Evolutionary conservation across 306 rosid genomes (phyloP).

Genomic region (Morella rubra): DNA sequence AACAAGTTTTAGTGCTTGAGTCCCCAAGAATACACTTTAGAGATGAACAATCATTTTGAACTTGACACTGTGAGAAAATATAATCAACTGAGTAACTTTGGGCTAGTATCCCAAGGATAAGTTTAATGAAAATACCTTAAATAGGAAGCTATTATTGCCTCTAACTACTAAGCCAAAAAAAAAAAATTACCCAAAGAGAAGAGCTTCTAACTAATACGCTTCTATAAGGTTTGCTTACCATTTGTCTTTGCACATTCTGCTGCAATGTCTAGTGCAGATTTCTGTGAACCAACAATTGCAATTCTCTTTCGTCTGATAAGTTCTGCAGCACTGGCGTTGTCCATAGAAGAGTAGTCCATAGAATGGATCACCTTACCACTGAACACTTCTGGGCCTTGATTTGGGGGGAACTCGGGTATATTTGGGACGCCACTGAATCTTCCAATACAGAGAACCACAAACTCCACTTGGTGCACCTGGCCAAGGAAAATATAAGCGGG

Average conservation of each 20-base stretch:
- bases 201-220: too few species aligned
- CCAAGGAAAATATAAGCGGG: neutral
- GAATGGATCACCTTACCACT: constrained; percentile 53
- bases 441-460: constrained; percentile 61
- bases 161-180: neutral
- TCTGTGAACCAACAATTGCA: constrained; percentile 43
- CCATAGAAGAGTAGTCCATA: constrained; percentile 50
- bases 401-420: constrained; percentile 45
- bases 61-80: neutral
- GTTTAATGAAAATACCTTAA: neutral
- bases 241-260: constrained; percentile 51
- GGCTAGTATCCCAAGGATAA: neutral
- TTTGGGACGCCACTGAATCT: constrained; percentile 52
- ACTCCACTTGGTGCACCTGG: constrained; percentile 47
- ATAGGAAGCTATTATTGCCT: neutral
- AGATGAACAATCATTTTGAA: neutral
- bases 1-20: too few species aligned
- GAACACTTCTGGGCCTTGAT: constrained; percentile 54
- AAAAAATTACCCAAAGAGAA: neutral
- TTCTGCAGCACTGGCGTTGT: constrained; percentile 33
- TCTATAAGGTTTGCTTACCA: constrained; percentile 26
- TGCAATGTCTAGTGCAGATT: constrained; percentile 57
- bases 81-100: neutral
- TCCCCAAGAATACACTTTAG: too few species aligned
- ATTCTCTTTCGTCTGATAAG: constrained; percentile 43